Base-by-base conservation (phyloP, 1,284 basidiomycete species). In the Pterula multifida region DNA sequence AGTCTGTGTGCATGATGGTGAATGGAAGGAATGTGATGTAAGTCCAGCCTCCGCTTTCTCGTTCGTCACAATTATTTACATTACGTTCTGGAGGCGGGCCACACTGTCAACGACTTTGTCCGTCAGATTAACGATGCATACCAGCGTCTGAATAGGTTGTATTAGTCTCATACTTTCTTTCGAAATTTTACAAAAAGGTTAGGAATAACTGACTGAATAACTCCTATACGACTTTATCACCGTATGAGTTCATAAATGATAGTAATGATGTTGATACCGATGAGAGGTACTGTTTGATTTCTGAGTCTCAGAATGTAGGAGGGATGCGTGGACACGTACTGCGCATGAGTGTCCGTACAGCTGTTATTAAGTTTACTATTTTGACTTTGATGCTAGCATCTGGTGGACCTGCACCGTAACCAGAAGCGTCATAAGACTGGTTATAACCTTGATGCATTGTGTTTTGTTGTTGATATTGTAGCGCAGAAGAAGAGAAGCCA, bases 291-390 rank as follows among this genome's bases (percentile, higher is more conserved):
- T 94, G 58, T 42, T 55, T 55, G 54, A 56, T 53, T 47, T 28
- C 48, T n/a, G 28, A 50, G 51, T 36, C 55, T 53, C 25, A 51
- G 50, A 54, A 15, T 53, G 53, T 52, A 28, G 35, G 23, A 50
- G 47, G 26, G 49, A 50, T 44, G 19, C 24, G 52, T 39, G 28
- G 50, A 48, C 44, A 71, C 71, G 59, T 56, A 98, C 94, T 91
- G 65, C 95, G 80, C 85, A 98, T 87, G 55, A 98, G 72, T 50
- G 92, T 97, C 65, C 94, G 74, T 52, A 97, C 92, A 24, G 94
- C 94, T 56, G 85, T 79, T 56, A 97, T 97, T 58, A 98, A 76
- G 66, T 92, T 90, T 63, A 98, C 82, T 47, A 96, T 65, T 60
- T 90, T 81, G 51, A 79, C 79, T 69, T 97, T 97, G 56, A 98